phyloP scores from a whole-genome alignment of 2,329 filamentous ascomycete genomes.

The Colletotrichum graminicola region DNA sequence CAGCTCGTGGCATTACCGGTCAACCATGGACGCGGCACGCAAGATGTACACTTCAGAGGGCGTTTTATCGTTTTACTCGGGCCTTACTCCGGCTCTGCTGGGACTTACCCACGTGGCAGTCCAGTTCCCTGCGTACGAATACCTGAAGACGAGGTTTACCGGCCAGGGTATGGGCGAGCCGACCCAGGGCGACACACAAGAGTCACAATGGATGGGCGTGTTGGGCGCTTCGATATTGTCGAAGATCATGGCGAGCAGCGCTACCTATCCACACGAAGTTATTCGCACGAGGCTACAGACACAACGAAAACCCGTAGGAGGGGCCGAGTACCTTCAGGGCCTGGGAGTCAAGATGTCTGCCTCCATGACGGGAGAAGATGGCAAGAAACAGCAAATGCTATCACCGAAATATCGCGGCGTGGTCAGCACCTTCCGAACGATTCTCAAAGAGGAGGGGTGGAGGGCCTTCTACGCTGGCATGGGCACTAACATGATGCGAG shows the following conservation, averaged over 20 bases:
- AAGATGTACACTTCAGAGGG: slow-evolving; percentile 98
- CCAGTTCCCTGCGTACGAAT: slow-evolving; percentile 97
- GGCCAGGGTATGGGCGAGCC: slow-evolving; percentile 87
- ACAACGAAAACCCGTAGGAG: slow-evolving; percentile 79
- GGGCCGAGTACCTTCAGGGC: slow-evolving; percentile 64
- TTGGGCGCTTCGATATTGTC: slow-evolving; percentile 90
- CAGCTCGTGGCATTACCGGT: slow-evolving; percentile 90
- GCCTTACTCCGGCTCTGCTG: slow-evolving; percentile 89
- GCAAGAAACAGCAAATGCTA: slow-evolving; percentile 47
- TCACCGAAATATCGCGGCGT: slow-evolving; percentile 80
- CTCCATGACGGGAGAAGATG: slow-evolving; percentile 58
- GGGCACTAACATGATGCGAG: slow-evolving; percentile 97
- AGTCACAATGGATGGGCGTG: slow-evolving; percentile 85
- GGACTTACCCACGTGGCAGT: slow-evolving; percentile 96
- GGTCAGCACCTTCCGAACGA: slow-evolving; percentile 83
- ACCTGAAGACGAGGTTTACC: slow-evolving; percentile 89
- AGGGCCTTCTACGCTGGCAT: slow-evolving; percentile 96
- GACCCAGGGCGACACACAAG: slow-evolving; percentile 62
- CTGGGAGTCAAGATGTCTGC: slow-evolving; percentile 57
- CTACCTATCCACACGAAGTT: slow-evolving; percentile 97
- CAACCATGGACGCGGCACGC: slow-evolving; percentile 88
- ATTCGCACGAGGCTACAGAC: slow-evolving; percentile 94
- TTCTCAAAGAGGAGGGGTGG: slow-evolving; percentile 93
- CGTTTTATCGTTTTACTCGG: slow-evolving; percentile 92
- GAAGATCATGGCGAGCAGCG: slow-evolving; percentile 93